phyloP scores from a whole-genome alignment of 371 early-diverging fungal species.

The Mucor racemosus region DNA sequence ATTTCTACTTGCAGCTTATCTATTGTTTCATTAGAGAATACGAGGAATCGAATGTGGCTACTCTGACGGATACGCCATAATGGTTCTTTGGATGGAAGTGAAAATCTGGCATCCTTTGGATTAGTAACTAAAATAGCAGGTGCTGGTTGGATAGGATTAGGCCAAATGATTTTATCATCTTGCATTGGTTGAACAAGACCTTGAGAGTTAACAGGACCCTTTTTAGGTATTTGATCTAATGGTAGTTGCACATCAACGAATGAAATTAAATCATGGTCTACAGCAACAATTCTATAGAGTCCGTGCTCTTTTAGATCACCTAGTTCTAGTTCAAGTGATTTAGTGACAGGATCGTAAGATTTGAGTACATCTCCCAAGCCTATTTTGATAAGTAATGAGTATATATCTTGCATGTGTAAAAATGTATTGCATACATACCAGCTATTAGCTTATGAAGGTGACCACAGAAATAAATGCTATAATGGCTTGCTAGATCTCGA shows the following conservation, averaged over 20 bases:
- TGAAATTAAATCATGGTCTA: constrained; percentile 87
- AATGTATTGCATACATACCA: constrained; percentile 39
- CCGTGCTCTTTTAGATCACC: constrained; percentile 89
- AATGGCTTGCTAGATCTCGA: constrained; percentile 60
- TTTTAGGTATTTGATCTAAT: constrained; percentile 55
- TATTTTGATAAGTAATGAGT: constrained; percentile 8
- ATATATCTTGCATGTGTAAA: not conserved
- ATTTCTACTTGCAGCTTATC: constrained; percentile 52
- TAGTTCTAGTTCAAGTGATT: constrained; percentile 83
- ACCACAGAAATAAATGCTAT: constrained; percentile 84
- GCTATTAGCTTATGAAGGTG: constrained; percentile 83
- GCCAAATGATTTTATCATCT: constrained; percentile 31
- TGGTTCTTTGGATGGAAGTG: constrained; percentile 77
- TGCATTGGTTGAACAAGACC: constrained; percentile 22
- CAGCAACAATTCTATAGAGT: constrained; percentile 79
- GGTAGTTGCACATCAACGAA: constrained; percentile 77
- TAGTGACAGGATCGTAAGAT: constrained; percentile 60
- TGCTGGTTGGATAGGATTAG: constrained; percentile 39
- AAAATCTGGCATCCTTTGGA: constrained; percentile 84
- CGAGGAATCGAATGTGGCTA: constrained; percentile 77
- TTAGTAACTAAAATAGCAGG: constrained; percentile 88
- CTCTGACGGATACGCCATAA: constrained; percentile 61
- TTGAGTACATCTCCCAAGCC: constrained; percentile 72
- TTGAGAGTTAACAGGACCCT: constrained; percentile 12
- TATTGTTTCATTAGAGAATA: constrained; percentile 54